Percentiles rank a stretch among this genome's conserved stretches.
Evolutionary conservation across 2,329 filamentous ascomycete genomes (phyloP).

Genomic region (Alternaria viburni): DNA sequence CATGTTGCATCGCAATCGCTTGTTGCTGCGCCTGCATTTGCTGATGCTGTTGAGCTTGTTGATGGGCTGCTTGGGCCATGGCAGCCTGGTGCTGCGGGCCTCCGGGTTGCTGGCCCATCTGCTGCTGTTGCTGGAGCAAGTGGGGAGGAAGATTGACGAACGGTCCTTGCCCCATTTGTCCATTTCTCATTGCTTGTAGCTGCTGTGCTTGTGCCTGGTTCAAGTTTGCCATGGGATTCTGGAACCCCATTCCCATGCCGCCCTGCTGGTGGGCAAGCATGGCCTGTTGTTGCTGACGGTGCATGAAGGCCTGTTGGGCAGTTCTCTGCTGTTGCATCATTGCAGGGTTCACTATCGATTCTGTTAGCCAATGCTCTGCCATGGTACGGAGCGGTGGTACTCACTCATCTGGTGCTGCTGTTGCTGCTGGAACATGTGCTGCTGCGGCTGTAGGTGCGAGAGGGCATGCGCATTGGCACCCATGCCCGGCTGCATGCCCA

Average conservation of each 20-base stretch:
- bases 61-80: conserved; percentile 51
- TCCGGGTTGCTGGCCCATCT: conserved; percentile 48
- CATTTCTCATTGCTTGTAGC: conserved; percentile 32
- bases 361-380: conserved; percentile 12
- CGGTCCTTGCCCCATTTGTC: conserved; percentile 28
- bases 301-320: conserved; percentile 58
- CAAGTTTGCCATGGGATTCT: conserved; percentile 61
- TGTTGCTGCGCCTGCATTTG: conserved; percentile 49
- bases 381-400: conserved; percentile 16
- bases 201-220: conserved; percentile 46
- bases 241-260: conserved; percentile 61
- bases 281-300: conserved; percentile 60
- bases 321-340: conserved; percentile 50
- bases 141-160: conserved; percentile 41
- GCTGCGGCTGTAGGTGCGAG: conserved; percentile 72
- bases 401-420: conserved; percentile 51
- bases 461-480: conserved; percentile 71
- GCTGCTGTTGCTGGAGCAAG: conserved; percentile 55
- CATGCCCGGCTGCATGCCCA: conserved; percentile 76
- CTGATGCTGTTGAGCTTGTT: conserved; percentile 52
- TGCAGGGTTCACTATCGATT: conserved; percentile 46
- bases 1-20: conserved; percentile 56
- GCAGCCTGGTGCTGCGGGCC: conserved; percentile 50
- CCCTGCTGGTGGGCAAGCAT: conserved; percentile 59
- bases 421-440: conserved; percentile 61